These are phyloP conservation scores for Aphanocladium album DNA, from an alignment of 2,329 filamentous ascomycete genomes.

Conservation along the genomic window DNA sequence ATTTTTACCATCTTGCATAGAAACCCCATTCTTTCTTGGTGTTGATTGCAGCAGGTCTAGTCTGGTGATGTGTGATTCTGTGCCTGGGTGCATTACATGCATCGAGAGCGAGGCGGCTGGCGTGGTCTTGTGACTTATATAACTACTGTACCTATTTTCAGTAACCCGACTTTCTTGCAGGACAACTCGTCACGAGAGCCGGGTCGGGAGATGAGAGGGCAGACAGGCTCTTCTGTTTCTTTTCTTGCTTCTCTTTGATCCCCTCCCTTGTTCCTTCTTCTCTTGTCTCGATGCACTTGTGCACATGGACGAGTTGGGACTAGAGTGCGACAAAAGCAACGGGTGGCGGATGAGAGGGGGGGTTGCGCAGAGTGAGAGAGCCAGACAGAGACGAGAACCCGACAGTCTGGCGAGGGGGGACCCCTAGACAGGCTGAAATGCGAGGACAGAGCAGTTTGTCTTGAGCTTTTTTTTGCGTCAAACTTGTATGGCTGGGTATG, in stretches of 20 bases:
- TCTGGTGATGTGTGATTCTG: background rate
- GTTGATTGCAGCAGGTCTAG: no score
- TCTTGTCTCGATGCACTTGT: constrained; percentile 1
- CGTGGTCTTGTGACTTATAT: background rate
- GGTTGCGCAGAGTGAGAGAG: no score
- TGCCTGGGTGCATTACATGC: no score
- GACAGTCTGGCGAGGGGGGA: background rate
- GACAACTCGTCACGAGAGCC: background rate
- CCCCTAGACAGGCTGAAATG: background rate
- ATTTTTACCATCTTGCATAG: no score
- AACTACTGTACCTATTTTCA: background rate
- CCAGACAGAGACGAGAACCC: background rate
- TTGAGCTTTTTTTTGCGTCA: no score
- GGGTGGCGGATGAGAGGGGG: no score
- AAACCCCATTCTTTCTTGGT: no score
- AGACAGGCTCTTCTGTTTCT: background rate
- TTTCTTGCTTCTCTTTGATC: no score
- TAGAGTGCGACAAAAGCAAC: background rate
- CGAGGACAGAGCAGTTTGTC: background rate
- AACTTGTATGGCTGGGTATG: no score
- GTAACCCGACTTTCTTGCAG: no score
- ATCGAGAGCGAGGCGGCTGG: background rate
- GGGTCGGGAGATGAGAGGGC: no score
- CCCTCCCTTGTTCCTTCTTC: background rate
- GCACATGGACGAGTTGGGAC: constrained; percentile 5